Conservation (phyloP, 768 basidiomycete species). For the Naganishia randhawae region DNA sequence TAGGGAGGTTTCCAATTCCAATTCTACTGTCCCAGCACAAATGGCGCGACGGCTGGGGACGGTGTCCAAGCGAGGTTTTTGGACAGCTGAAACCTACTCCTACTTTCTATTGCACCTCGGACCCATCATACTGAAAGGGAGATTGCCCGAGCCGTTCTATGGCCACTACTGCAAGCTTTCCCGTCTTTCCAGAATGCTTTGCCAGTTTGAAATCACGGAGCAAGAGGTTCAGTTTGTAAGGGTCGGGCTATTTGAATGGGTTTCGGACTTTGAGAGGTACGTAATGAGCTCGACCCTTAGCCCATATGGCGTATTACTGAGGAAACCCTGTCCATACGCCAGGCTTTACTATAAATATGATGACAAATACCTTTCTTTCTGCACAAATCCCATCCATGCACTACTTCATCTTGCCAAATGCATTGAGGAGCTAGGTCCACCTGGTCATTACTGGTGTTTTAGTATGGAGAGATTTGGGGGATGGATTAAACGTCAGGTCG, state of each 20-base stretch:
- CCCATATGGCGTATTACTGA: background rate
- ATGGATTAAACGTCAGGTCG: background rate
- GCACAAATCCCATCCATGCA: background rate
- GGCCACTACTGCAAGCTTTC: background rate
- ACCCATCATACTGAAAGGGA: background rate
- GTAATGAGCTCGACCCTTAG: background rate
- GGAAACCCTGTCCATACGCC: background rate
- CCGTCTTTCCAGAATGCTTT: background rate
- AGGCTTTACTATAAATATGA: background rate
- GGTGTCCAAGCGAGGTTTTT: background rate
- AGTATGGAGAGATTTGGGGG: slow-evolving; percentile 7
- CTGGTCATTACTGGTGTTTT: background rate
- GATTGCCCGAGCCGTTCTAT: background rate
- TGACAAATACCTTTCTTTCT: background rate
- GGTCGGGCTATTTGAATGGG: background rate
- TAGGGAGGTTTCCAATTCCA: background rate
- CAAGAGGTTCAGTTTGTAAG: background rate
- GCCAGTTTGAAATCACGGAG: background rate
- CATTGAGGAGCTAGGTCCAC: background rate
- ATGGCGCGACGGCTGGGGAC: background rate
- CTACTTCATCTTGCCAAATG: background rate
- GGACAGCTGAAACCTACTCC: background rate
- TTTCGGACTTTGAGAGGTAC: background rate
- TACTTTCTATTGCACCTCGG: background rate
- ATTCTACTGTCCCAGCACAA: background rate